Conservation (phyloP, 78 protist genomes). For the Paulinella micropora region DNA sequence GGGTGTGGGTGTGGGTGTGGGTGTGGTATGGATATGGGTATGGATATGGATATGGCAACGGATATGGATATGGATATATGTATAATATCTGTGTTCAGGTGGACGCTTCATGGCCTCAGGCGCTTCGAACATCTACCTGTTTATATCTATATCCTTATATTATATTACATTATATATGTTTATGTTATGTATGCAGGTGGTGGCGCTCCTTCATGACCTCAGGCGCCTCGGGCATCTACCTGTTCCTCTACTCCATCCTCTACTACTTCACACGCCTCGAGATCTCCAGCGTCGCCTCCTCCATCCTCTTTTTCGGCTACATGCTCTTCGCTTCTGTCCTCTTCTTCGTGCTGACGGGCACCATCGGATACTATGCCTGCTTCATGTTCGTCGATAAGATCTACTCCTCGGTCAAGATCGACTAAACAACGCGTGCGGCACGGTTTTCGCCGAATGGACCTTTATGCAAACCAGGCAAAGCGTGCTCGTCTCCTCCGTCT, state of each 20-base stretch:
- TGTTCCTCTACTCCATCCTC: conserved; percentile 70
- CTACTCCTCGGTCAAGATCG: conserved; percentile 18
- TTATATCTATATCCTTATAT: not conserved
- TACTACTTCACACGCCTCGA: conserved; percentile 57
- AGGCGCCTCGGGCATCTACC: conserved; percentile 62
- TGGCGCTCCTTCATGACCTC: conserved; percentile 82
- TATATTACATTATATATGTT: not conserved
- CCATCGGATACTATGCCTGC: conserved; percentile 23
- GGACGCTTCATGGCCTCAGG: not conserved
- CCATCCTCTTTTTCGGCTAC: conserved; percentile 24
- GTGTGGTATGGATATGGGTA: too few relatives aligned
- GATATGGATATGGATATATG: too few relatives aligned
- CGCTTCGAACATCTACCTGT: not conserved
- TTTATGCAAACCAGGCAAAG: too few relatives aligned
- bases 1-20: too few relatives aligned
- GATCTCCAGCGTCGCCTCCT: conserved; percentile 23
- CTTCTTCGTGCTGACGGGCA: conserved; percentile 29
- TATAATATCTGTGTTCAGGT: not conserved
- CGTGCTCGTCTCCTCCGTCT: too few relatives aligned
- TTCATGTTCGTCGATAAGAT: conserved; percentile 20
- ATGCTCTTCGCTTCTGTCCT: not conserved
- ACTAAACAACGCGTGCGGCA: too few relatives aligned
- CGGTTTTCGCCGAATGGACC: too few relatives aligned
- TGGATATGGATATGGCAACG: too few relatives aligned
- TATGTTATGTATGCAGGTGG: too few relatives aligned